Base-by-base conservation (phyloP, 2,329 filamentous ascomycete species). In the Coleophoma cylindrospora region DNA sequence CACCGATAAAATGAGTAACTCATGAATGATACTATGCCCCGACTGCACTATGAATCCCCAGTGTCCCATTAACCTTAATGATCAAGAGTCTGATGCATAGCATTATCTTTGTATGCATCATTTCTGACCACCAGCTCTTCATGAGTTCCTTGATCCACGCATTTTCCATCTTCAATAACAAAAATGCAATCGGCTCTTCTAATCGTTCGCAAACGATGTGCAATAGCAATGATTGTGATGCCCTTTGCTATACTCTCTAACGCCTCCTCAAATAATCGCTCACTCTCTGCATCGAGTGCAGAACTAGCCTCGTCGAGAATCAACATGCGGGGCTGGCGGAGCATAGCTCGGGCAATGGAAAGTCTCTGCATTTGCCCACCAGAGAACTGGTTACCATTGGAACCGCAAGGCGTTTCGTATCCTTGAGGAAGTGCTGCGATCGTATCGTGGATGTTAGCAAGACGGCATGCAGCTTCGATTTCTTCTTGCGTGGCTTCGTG, bases 231-330 rank as follows among this genome's bases (percentile, higher is more conserved):
- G 14, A 81, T 77, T 0, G 79, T 83, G 43, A 79, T 77, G 49
- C 66, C 76, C 22, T 54, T 70, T 2, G 74, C 73, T 0, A 74
- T 79, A 52, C 68, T 73, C 66, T 87, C 81, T 40, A 90, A 69
- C 0, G 82, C 84, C 22, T 85, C 75, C 49, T 88, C 79, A 21
- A 95, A 76, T 10, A 84, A 68, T 6, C 74, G 72, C 46, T 89
- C 86, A 45, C 80, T 86, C 60, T 84, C 83, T 0, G 81, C 79
- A 60, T 95, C 89, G 2, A 95, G 73, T 3, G 86, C 86, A 41
- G 84, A 88, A 0, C 89, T 95, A 21, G 87, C 87, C 71, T 95
- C 89, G 59, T 95, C 90, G 1, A 95, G 74, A 40, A 95, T 79
- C 21, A 95, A 68, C 2, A 94, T 73, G 37, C 83, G 77, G 0